phyloP scores from a whole-genome alignment of 192 early-diverging fungal species.

The Lunasporangiospora selenospora region DNA sequence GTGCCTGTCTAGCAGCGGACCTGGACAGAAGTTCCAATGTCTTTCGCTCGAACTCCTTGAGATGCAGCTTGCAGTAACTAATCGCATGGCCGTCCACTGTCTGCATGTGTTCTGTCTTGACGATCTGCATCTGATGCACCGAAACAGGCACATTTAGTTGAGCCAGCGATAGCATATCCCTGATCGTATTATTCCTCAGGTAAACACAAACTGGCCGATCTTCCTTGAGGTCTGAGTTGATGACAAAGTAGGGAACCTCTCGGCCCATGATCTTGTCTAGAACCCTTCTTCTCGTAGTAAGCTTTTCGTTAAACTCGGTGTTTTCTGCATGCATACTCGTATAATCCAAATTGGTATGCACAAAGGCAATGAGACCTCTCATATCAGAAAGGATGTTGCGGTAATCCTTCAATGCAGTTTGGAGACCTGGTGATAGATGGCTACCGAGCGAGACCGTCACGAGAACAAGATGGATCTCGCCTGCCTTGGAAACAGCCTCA shows the following conservation, averaged over 20 bases:
- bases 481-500: not conserved
- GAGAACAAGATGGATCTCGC: conserved; percentile 3
- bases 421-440: not conserved
- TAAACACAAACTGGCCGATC: not conserved
- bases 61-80: no score
- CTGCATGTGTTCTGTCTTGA: conserved; percentile 4
- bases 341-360: conserved; percentile 4
- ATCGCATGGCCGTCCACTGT: no score
- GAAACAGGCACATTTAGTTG: conserved; percentile 6
- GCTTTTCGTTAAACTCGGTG: not conserved
- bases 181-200: conserved; percentile 2
- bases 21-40: no score
- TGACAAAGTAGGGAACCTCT: conserved; percentile 1
- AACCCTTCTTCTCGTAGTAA: not conserved
- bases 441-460: not conserved
- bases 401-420: not conserved
- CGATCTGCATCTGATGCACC: conserved; percentile 1
- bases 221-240: conserved; percentile 14
- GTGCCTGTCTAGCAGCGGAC: no score
- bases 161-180: not conserved
- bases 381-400: not conserved
- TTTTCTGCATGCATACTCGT: not conserved
- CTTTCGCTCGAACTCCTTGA: no score
- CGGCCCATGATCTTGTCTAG: conserved; percentile 4
- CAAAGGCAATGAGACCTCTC: conserved; percentile 2